Percentiles rank a stretch among this genome's conserved stretches.
Evolutionary conservation across 768 basidiomycete genomes (phyloP).

Genomic region (Lyophyllum semitale): DNA sequence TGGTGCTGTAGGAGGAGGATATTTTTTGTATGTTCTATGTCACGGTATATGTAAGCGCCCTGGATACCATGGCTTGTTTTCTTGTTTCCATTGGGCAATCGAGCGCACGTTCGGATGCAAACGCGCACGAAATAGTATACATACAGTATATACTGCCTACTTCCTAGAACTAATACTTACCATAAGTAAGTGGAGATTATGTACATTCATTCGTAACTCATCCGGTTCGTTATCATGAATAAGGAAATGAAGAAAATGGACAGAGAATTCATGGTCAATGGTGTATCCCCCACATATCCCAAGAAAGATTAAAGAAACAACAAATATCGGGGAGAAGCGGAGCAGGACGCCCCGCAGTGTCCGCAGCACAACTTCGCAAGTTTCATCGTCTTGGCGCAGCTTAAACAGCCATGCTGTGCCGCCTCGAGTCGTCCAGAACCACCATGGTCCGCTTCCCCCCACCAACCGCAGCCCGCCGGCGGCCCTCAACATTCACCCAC

Average conservation of each 20-base stretch:
- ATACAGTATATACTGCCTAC: conserved; percentile 9
- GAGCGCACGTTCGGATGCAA: no score
- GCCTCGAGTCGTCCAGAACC: conserved; percentile 54
- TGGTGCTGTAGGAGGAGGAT: neutral
- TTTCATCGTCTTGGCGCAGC: neutral
- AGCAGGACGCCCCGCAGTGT: conserved; percentile 7
- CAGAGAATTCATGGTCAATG: neutral
- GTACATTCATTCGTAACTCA: conserved; percentile 8
- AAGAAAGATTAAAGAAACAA: neutral
- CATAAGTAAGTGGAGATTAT: conserved; percentile 9
- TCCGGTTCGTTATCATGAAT: conserved; percentile 12
- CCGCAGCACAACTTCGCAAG: neutral
- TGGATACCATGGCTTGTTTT: no score
- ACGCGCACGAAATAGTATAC: conserved; percentile 6
- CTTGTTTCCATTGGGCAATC: no score
- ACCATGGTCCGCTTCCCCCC: conserved; percentile 30
- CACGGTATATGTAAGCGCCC: neutral
- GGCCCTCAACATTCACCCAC: conserved; percentile 61
- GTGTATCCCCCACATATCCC: neutral
- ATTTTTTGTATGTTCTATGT: neutral
- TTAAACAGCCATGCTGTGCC: conserved; percentile 71
- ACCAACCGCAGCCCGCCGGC: conserved; percentile 45
- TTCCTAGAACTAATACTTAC: conserved; percentile 4
- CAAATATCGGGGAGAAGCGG: neutral
- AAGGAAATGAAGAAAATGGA: neutral